These are phyloP conservation scores for Penicillium parvum DNA, from an alignment of 495 filamentous ascomycete species.

Conservation along the genomic window DNA sequence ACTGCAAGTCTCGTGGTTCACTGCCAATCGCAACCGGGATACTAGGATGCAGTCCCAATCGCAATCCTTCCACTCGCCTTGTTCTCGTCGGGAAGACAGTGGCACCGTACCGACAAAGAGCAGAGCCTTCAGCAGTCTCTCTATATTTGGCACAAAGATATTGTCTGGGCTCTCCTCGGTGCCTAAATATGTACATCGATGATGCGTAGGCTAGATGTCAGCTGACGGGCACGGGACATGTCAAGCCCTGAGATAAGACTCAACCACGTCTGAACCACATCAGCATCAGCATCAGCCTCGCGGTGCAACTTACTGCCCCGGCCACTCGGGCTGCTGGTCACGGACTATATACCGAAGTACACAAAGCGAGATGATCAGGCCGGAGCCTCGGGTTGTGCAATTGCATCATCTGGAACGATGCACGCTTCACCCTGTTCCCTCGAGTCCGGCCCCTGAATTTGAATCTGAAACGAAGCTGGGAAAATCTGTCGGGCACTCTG, in stretches of 20 bases:
- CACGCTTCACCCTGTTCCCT: too few relatives aligned
- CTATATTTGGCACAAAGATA: slow-evolving; percentile 9
- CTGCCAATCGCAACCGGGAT: slow-evolving; percentile 11
- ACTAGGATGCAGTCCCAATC: slow-evolving; percentile 10
- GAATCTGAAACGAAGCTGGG: too few relatives aligned
- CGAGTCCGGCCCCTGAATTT: too few relatives aligned
- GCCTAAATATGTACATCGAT: too few relatives aligned
- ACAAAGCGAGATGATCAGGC: slow-evolving; percentile 9
- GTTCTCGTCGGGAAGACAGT: slow-evolving; percentile 5
- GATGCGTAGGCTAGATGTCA: too few relatives aligned
- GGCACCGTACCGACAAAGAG: slow-evolving; percentile 1
- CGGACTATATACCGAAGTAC: slow-evolving; percentile 9
- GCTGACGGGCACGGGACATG: slow-evolving; percentile 7
- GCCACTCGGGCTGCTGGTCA: slow-evolving; percentile 13
- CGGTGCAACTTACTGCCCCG: slow-evolving; percentile 13
- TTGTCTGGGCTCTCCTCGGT: too few relatives aligned
- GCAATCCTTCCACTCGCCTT: slow-evolving; percentile 8
- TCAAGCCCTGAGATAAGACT: slow-evolving; percentile 1
- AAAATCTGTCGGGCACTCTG: too few relatives aligned
- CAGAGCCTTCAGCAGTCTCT: background rate
- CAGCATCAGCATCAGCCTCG: background rate
- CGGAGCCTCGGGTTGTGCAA: slow-evolving; percentile 13
- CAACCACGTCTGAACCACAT: background rate
- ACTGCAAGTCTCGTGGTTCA: slow-evolving; percentile 21
- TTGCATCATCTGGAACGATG: slow-evolving; percentile 8